Evolutionary conservation across 345 rosid species (phyloP), one percentile per base, ranked within the genome.

Genomic region (Linum usitatissimum): DNA sequence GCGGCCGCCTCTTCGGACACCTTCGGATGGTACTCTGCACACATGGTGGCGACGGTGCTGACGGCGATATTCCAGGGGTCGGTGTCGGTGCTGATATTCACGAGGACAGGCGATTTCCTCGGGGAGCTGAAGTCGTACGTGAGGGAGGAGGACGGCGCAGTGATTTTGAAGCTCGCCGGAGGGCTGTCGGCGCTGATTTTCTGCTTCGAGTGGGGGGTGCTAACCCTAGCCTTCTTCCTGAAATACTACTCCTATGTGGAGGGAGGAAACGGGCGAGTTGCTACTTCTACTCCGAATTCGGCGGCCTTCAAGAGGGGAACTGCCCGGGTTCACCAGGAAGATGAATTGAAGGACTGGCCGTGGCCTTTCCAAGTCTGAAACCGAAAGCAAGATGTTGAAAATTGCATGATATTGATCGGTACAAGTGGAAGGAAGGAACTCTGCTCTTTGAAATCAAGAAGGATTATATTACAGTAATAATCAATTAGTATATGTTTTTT

Each of bases 61-160:
- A 81, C 97, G 0, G 98, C 97, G 4, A 92, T 92, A 6, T 92
- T 92, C 74, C 95, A 92, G 62, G 98, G 98, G 0, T 92, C 98
- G 0, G 84, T 89, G 4, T 85, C 96, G 2, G 89, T 91, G 18
- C 61, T 91, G 68, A 84, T 89, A 60, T 85, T 88, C 71, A 83
- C 86, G 0, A 79, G 87, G 60, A 87, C 97, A 0, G 65, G 73
- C n/a, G 78, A 80, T 61, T 87, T 92, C 57, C 82, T 92, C 0
- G 77, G 75, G 55, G 68, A 81, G 48, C 75, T 92, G 68, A 85
- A 84, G 76, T 82, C 97, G 5, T 89, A 92, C 58, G 98, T 89
- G 18, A 77, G 88, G 63, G 95, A 89, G 60, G 94, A 85, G 48
- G 98, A 92, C 57, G 98, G 78, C 0, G 77, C 73, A n/a, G 64